A percentile compares a stretch with the other conserved stretches of the same genome.
Conservation (phyloP, 306 rosid genomes). For the Fragaria vesca region DNA sequence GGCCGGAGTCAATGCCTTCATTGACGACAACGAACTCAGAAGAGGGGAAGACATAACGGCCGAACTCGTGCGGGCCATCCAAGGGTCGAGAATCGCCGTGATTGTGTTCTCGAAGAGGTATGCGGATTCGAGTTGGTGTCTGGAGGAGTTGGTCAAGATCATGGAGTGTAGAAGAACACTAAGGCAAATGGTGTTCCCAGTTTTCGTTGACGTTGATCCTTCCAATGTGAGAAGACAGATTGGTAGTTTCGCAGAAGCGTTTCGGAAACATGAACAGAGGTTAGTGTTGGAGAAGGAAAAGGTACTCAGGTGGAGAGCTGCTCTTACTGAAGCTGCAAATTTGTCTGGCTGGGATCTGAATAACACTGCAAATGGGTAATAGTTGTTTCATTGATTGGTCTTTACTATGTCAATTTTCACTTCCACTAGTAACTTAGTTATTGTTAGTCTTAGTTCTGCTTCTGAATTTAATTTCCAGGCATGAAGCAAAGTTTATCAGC, state of each 20-base stretch:
- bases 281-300: background rate
- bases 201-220: background rate
- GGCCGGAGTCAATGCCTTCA: background rate
- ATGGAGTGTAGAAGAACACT: background rate
- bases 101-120: background rate
- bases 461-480: background rate
- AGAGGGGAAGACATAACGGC: background rate
- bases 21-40: background rate
- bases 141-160: background rate
- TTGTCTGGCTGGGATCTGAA: background rate
- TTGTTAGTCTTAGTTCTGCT: background rate
- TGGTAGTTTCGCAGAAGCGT: background rate
- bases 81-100: background rate
- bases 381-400: background rate
- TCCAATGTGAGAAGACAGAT: background rate
- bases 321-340: background rate
- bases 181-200: background rate
- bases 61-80: background rate
- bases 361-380: background rate
- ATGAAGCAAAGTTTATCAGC: background rate
- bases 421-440: background rate
- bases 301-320: background rate
- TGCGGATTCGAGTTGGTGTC: background rate
- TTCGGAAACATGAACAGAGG: background rate
- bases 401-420: background rate